Evolutionary conservation across 2,329 filamentous ascomycete species (phyloP), one percentile per base, ranked within the genome.

Genomic region (Gaeumannomyces sp.): DNA sequence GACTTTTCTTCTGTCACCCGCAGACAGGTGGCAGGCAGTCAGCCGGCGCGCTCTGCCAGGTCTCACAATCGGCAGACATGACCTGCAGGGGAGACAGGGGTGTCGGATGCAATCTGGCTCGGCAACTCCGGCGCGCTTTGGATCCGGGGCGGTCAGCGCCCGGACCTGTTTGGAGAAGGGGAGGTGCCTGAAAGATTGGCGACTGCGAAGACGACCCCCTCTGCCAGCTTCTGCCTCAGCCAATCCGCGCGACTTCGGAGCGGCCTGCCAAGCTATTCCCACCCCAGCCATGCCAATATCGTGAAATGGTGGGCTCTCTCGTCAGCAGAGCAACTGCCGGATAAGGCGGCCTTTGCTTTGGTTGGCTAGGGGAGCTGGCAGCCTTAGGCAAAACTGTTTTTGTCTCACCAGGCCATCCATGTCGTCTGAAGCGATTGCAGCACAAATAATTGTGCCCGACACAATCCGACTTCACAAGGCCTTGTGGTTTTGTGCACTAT

Each of bases 61-160:
- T 53, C 45, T 53, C 45, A 53, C 45, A 53, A 53, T 53, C 45
- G 45, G 45, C 45, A n/a, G 45, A 53, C 22, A 53, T 53, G 45
- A 53, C 45, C 45, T 53, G 45, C 45, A 53, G 45, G 10, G 35
- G 22, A 22, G 45, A 53, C 45, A 53, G 45, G 45, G 45, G 45
- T n/a, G 45, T n/a, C 45, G n/a, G 22, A 22, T 53, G 19, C 22
- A 53, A 53, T 53, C 19, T n/a, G 45, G 45, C 45, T 53, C 45
- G 45, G 45, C 45, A n/a, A 53, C 45, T 22, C 45, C 45, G 45
- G 45, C 19, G 45, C 19, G 22, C 7, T 53, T n/a, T 53, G n/a
- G 45, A 53, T 53, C 45, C 45, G 45, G 6, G 45, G 45, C 45
- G 45, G 45, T 53, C 45, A 53, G 45, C 8, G 45, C 45, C 22